phyloP scores from a whole-genome alignment of 2,329 filamentous ascomycete genomes.

The Ampelomyces quisqualis region DNA sequence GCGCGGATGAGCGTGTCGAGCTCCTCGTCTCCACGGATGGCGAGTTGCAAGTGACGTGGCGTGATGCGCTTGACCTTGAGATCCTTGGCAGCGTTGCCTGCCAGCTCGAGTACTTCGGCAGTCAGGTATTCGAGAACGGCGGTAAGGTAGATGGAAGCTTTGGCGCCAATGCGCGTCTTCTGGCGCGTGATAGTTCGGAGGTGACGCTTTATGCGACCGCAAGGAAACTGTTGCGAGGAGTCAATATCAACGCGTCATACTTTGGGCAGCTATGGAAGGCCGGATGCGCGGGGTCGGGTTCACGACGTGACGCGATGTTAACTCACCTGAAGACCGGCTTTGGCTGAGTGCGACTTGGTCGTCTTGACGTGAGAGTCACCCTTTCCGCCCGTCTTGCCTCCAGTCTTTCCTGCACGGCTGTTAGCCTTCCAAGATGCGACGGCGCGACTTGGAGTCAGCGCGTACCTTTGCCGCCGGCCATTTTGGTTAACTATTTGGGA shows the following conservation, averaged over 20 bases:
- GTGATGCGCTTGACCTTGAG: slow-evolving; percentile 99
- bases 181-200: slow-evolving; percentile 99
- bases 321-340: slow-evolving; percentile 92
- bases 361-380: slow-evolving; percentile 76
- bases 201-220: slow-evolving; percentile 99
- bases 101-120: slow-evolving; percentile 95
- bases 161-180: slow-evolving; percentile 99
- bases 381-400: slow-evolving; percentile 89
- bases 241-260: slow-evolving; percentile 28
- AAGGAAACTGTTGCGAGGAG: slow-evolving; percentile 73
- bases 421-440: slow-evolving; percentile 21
- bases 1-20: slow-evolving; percentile 95
- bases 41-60: slow-evolving; percentile 93
- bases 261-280: slow-evolving; percentile 11
- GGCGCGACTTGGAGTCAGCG: slow-evolving; percentile 43
- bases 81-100: slow-evolving; percentile 98
- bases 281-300: slow-evolving; percentile 23
- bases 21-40: slow-evolving; percentile 97
- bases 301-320: slow-evolving; percentile 21
- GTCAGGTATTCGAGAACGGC: slow-evolving; percentile 98
- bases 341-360: slow-evolving; percentile 90
- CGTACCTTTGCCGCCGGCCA: slow-evolving; percentile 86
- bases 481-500: slow-evolving; percentile 41
- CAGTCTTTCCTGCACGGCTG: slow-evolving; percentile 54
- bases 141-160: slow-evolving; percentile 97